These are phyloP conservation scores for Aureobasidium sp. DNA, from an alignment of 2,329 filamentous ascomycete species.

Conservation along the genomic window DNA sequence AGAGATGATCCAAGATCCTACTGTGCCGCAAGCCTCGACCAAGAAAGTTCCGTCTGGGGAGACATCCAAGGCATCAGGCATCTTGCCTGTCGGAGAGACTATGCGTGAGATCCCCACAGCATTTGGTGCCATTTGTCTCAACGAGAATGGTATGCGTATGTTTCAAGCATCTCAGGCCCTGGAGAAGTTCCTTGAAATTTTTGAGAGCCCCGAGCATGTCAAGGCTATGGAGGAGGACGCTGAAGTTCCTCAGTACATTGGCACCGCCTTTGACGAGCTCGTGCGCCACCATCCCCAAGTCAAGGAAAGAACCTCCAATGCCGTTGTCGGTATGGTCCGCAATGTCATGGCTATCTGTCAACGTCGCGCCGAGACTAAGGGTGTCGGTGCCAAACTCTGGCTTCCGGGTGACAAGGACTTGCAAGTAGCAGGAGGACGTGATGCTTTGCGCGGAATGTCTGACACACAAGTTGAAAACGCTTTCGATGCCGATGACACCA, in stretches of 20 bases:
- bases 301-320: constrained; percentile 70
- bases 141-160: constrained; percentile 76
- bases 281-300: constrained; percentile 85
- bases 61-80: constrained; percentile 54
- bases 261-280: constrained; percentile 85
- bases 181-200: constrained; percentile 89
- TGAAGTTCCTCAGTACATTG: constrained; percentile 65
- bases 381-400: constrained; percentile 75
- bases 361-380: constrained; percentile 58
- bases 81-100: constrained; percentile 80
- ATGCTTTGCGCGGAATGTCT: constrained; percentile 30
- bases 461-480: background rate
- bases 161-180: constrained; percentile 78
- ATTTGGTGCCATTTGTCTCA: constrained; percentile 89
- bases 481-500: constrained; percentile 1
- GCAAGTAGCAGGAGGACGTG: constrained; percentile 51
- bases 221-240: constrained; percentile 71
- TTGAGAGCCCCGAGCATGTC: constrained; percentile 84
- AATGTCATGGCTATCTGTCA: constrained; percentile 69
- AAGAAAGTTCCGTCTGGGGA: background rate
- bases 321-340: constrained; percentile 83
- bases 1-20: background rate
- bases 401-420: constrained; percentile 51
- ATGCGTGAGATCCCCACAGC: constrained; percentile 81
- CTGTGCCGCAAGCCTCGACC: background rate